Conservation (phyloP, 345 rosid genomes). For the Excoecaria agallocha region DNA sequence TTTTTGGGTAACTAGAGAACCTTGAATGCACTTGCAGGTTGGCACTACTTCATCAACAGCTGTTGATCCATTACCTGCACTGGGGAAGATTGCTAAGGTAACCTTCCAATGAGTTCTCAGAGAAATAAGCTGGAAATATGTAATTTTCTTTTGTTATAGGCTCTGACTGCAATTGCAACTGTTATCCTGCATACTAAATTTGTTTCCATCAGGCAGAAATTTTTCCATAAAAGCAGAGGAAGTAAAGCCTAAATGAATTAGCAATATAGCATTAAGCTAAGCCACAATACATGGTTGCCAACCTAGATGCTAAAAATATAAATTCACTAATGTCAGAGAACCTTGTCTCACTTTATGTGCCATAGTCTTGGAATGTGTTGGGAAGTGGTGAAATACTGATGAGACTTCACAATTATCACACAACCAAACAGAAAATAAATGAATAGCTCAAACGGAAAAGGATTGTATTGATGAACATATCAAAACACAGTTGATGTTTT, state of each 20-base stretch:
- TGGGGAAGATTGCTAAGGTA: conserved; percentile 74
- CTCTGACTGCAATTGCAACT: not conserved
- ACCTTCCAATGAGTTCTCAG: not conserved
- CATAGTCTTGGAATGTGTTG: not conserved
- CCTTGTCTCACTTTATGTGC: not conserved
- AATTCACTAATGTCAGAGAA: not conserved
- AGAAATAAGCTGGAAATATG: conserved; percentile 3
- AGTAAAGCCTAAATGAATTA: not conserved
- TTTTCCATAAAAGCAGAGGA: not conserved
- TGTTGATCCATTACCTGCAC: conserved; percentile 63
- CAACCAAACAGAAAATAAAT: no score
- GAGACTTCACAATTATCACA: no score
- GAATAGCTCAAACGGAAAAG: no score
- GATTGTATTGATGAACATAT: no score
- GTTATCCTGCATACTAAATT: not conserved
- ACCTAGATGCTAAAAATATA: not conserved
- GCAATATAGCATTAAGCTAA: not conserved
- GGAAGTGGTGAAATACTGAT: not conserved
- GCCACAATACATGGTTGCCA: not conserved
- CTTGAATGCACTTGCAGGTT: conserved; percentile 42
- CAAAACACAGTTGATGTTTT: no score
- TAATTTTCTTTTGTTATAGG: not conserved
- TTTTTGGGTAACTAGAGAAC: not conserved
- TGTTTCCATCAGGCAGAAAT: not conserved
- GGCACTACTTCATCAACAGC: conserved; percentile 92